These are phyloP conservation scores for Monascus purpureus DNA, from an alignment of 495 filamentous ascomycete species.

Conservation along the genomic window DNA sequence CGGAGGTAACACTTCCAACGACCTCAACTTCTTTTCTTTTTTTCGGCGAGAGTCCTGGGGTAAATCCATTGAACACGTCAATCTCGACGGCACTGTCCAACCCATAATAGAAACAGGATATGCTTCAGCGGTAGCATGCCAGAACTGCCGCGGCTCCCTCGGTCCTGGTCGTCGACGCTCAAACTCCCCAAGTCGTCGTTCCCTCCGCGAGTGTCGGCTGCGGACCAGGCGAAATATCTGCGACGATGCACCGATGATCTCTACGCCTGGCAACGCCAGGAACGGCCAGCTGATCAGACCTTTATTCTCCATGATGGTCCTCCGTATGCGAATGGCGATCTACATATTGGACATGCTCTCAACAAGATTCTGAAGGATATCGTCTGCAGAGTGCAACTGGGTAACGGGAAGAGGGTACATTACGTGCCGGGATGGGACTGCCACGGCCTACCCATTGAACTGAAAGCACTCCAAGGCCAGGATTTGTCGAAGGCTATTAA, in stretches of 20 bases:
- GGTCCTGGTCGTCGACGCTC: constrained; percentile 46
- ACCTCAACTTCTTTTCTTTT: too few relatives aligned
- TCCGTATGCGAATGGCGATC: constrained; percentile 87
- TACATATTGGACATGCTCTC: constrained; percentile 93
- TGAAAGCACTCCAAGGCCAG: constrained; percentile 71
- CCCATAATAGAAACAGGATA: too few relatives aligned
- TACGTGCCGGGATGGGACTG: constrained; percentile 98
- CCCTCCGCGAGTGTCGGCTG: constrained; percentile 34
- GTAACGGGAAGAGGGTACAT: constrained; percentile 60
- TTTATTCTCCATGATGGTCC: constrained; percentile 94
- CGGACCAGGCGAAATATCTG: constrained; percentile 49
- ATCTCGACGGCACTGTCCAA: too few relatives aligned
- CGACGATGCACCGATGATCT: constrained; percentile 72
- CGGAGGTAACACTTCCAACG: too few relatives aligned
- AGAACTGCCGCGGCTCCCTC: constrained; percentile 29
- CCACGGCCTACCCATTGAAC: constrained; percentile 92
- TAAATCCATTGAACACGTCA: too few relatives aligned
- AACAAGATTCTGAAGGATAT: constrained; percentile 98
- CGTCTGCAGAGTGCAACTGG: constrained; percentile 65
- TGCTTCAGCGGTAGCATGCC: constrained; percentile 33
- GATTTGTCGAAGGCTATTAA: constrained; percentile 11
- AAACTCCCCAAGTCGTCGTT: constrained; percentile 46
- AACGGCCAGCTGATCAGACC: constrained; percentile 39
- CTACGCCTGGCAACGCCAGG: constrained; percentile 69
- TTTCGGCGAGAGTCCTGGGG: too few relatives aligned